Evolutionary conservation across 2,329 filamentous ascomycete genomes (phyloP).

Genomic region (Ceratocystis variospora): DNA sequence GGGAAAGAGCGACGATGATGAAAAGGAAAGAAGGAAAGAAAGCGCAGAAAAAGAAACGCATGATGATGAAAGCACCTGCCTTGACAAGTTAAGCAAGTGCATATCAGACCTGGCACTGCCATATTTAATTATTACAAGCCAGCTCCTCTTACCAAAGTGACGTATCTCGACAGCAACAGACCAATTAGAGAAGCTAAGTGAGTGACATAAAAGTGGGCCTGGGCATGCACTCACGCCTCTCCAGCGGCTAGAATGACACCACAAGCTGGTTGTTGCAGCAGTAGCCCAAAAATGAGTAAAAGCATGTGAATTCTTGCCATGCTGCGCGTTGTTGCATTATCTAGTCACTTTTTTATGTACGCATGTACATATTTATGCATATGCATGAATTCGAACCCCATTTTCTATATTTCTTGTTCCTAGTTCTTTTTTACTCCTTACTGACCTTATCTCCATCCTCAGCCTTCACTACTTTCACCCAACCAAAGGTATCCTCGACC

Average conservation of each 20-base stretch:
- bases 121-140: neutral
- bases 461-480: constrained; percentile 42
- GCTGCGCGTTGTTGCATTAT: too few relatives aligned
- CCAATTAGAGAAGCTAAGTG: neutral
- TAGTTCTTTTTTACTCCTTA: constrained; percentile 13
- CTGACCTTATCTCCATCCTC: constrained; percentile 33
- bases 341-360: neutral
- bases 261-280: neutral
- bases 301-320: too few relatives aligned
- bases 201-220: neutral
- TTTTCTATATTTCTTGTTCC: neutral
- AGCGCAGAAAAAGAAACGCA: too few relatives aligned
- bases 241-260: neutral
- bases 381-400: neutral
- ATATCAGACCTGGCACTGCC: too few relatives aligned
- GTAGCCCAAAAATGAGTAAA: neutral
- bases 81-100: too few relatives aligned
- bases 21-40: neutral
- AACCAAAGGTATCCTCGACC: constrained; percentile 61
- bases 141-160: neutral
- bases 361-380: neutral
- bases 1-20: neutral
- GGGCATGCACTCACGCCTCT: neutral
- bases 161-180: neutral
- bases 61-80: too few relatives aligned